Evolutionary conservation across 192 early-diverging fungal species (phyloP), one percentile per base, ranked within the genome.

Genomic region (Funneliformis mosseae): DNA sequence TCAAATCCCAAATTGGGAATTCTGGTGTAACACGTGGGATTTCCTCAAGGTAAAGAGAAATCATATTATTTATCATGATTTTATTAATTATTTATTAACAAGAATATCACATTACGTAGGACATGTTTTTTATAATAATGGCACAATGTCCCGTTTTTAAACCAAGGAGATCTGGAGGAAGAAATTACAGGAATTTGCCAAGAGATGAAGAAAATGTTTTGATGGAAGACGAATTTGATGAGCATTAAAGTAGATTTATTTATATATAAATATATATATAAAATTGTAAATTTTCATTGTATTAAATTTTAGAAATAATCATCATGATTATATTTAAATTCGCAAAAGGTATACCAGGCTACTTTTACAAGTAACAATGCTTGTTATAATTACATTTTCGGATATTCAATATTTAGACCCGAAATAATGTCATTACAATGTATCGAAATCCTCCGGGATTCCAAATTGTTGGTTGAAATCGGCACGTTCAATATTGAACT

Each of bases 391-490:
- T 25, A 21, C 4, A 9, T 8, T 28, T 27, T 66, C 8, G 63
- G 63, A 27, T 62, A 62, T 23, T 62, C 23, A 18, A 62, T 62
- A 62, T 21, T 23, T 18, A 67, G 5, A 33, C 27, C 28, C 43
- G 33, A 33, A 8, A 12, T 59, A 23, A 5, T 21, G 8, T 74
- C 8, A 48, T 74, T 67, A 81, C 5, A 90, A 70, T 16, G 84
- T 94, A 82, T 97, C 95, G 77, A 96, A 87, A 38, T 95, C 94
- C 11, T 92, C 91, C 0, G 90, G 85, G 16, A 97, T 91, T 39
- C 81, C 85, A 88, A 93, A 93, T 68, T 88, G 83, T 81, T 84
- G 84, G 79, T 90, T 85, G 79, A 97, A 96, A 23, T 90, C 86
- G 1, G 76, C 82, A 21, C 85, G 82, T 14, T 92, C 90, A 28